Base-by-base conservation (phyloP, 441 rosid species). In the Corymbia citriodora region DNA sequence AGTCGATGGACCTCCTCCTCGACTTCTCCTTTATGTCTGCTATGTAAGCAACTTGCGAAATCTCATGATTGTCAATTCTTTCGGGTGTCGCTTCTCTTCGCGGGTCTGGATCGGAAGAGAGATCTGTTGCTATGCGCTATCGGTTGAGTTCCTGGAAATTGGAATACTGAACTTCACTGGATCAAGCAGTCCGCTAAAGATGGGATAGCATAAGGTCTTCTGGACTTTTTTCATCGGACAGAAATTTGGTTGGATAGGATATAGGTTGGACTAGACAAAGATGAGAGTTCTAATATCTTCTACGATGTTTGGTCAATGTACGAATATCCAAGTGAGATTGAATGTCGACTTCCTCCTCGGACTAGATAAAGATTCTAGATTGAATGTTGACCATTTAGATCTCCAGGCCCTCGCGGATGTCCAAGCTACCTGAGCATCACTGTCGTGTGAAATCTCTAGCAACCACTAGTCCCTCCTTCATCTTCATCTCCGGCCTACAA, bases 331-430 rank as follows among this genome's bases (percentile, higher is more conserved):
- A 59, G n/a, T 59, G 25, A 29, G 65, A 59, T 10, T 25, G 65
- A 59, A 25, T 25, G 14, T 36, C 15, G 0, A 18, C 49, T 40
- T 25, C 70, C 82, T 70, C 79, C 79, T 70, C 82, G 6, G 45
- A 40, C 82, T 72, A 48, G 36, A 3, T 8, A 1, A 14, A 0
- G 0, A 10, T 72, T 27, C 0, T 0, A 8, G 25, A 36, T 36
- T 10, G 8, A 72, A 36, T 72, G 82, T 72, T 4, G 7, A 72
- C 2, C 27, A 6, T 72, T 36, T 36, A 72, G 27, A 72, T 72
- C 15, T 72, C 15, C 0, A 36, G 82, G 82, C 12, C 48, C 27
- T 72, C 21, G 81, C 0, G 7, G 13, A 70, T 0, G 1, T 0
- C 81, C 81, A 70, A 70, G 48, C 81, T 33, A 33, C 81, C 45